These are phyloP conservation scores for Gnomoniopsis sp. DNA, from an alignment of 2,329 filamentous ascomycete genomes.

Conservation along the genomic window DNA sequence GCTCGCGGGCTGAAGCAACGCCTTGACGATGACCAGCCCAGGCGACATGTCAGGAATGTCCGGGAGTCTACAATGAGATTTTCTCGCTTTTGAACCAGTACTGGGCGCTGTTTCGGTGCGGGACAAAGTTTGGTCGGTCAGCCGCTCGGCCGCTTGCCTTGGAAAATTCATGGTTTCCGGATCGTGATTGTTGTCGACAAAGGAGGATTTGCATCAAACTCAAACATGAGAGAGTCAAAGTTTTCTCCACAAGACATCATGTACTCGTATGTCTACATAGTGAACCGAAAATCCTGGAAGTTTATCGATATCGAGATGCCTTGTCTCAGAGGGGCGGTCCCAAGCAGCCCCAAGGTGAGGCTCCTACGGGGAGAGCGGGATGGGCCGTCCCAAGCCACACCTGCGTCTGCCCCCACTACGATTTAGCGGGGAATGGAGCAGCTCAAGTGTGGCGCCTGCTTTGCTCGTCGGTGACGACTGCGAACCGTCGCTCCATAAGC, in stretches of 20 bases:
- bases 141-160: background rate
- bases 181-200: too few relatives aligned
- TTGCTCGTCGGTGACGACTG: conserved; percentile 5
- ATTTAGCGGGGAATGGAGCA: conserved; percentile 6
- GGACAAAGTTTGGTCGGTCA: background rate
- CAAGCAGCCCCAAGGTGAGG: background rate
- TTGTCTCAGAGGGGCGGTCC: too few relatives aligned
- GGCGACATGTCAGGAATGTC: too few relatives aligned
- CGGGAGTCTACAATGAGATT: too few relatives aligned
- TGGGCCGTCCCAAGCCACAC: conserved; percentile 5
- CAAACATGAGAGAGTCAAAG: background rate
- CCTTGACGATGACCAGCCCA: too few relatives aligned
- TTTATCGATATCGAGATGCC: too few relatives aligned
- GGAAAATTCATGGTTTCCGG: too few relatives aligned
- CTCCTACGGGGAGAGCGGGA: background rate
- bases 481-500: background rate
- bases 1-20: too few relatives aligned
- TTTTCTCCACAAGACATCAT: too few relatives aligned
- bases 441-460: conserved; percentile 1
- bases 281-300: background rate
- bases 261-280: too few relatives aligned
- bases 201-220: too few relatives aligned
- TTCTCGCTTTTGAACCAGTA: background rate
- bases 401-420: background rate
- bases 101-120: background rate